These are phyloP conservation scores for Chlamydomonas applanata DNA, from an alignment of 139 green algal genomes.

Conservation along the genomic window DNA sequence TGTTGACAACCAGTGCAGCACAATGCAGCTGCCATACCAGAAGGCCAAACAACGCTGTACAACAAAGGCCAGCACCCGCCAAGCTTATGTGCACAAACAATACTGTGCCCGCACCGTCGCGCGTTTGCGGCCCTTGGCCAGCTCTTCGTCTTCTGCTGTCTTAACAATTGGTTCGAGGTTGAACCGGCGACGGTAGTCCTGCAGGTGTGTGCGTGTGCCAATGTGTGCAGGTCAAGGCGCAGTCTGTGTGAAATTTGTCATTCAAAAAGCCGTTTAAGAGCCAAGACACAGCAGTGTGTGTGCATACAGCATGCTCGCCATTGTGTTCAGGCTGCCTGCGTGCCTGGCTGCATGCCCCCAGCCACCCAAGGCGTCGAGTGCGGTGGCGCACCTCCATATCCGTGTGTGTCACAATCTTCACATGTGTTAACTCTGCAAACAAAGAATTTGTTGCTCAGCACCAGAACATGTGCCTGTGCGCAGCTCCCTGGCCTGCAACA, in stretches of 20 bases:
- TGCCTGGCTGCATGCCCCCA: too few relatives aligned
- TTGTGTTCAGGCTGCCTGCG: too few relatives aligned
- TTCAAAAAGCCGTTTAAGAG: too few relatives aligned
- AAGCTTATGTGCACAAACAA: not conserved
- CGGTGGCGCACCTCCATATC: conserved; percentile 39
- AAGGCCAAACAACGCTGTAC: not conserved
- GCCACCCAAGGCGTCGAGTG: too few relatives aligned
- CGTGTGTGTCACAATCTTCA: conserved; percentile 28
- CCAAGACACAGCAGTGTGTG: too few relatives aligned
- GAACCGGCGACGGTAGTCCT: conserved; percentile 66
- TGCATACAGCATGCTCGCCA: too few relatives aligned
- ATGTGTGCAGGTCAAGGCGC: not conserved
- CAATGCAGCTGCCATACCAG: not conserved
- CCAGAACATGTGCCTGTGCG: too few relatives aligned
- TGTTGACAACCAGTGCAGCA: not conserved
- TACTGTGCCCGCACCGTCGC: conserved; percentile 45
- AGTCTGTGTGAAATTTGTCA: not conserved
- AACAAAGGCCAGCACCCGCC: not conserved
- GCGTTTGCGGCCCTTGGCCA: conserved; percentile 39
- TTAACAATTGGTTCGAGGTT: conserved; percentile 79
- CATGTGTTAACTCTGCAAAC: conserved; percentile 22
- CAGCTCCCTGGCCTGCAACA: too few relatives aligned
- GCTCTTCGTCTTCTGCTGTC: conserved; percentile 47
- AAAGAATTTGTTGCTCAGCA: too few relatives aligned
- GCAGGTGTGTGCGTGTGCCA: not conserved